Percentiles rank a stretch among this genome's conserved stretches.
Conservation (phyloP, 352 stramenopile species). For the Pythium dissimile region DNA sequence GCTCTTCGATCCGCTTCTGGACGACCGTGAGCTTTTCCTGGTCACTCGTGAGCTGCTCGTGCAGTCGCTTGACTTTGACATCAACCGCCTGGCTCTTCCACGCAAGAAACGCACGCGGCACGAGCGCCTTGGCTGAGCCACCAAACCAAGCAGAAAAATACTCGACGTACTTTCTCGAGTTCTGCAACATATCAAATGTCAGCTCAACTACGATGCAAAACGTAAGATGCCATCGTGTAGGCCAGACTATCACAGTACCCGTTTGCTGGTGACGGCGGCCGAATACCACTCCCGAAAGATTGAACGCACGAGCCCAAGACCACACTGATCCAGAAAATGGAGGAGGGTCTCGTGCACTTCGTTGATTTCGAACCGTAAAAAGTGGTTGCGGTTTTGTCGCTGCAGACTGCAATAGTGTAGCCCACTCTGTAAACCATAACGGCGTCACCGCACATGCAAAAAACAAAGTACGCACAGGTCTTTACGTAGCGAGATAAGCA, state of each 20-base stretch:
- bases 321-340: slow-evolving; percentile 48
- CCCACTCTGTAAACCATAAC: too few species aligned
- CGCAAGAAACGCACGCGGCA: slow-evolving; percentile 44
- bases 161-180: slow-evolving; percentile 66
- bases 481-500: slow-evolving; percentile 42
- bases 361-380: slow-evolving; percentile 51
- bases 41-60: slow-evolving; percentile 36
- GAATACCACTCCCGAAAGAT: slow-evolving; percentile 72
- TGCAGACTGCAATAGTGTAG: slow-evolving; percentile 28
- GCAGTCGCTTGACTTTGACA: slow-evolving; percentile 29
- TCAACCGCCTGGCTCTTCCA: slow-evolving; percentile 43
- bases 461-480: slow-evolving; percentile 33
- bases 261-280: slow-evolving; percentile 52
- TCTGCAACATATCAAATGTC: slow-evolving; percentile 25
- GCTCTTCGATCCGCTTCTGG: slow-evolving; percentile 53
- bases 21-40: slow-evolving; percentile 30
- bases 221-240: too few species aligned
- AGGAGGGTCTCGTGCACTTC: slow-evolving; percentile 54
- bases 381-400: slow-evolving; percentile 46
- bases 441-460: too few species aligned
- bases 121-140: slow-evolving; percentile 43
- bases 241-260: too few species aligned
- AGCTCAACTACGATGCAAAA: neutral
- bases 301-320: slow-evolving; percentile 38
- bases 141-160: slow-evolving; percentile 75